Base-by-base conservation (phyloP, 108 stramenopile genomes). In the Tribonema minus region DNA sequence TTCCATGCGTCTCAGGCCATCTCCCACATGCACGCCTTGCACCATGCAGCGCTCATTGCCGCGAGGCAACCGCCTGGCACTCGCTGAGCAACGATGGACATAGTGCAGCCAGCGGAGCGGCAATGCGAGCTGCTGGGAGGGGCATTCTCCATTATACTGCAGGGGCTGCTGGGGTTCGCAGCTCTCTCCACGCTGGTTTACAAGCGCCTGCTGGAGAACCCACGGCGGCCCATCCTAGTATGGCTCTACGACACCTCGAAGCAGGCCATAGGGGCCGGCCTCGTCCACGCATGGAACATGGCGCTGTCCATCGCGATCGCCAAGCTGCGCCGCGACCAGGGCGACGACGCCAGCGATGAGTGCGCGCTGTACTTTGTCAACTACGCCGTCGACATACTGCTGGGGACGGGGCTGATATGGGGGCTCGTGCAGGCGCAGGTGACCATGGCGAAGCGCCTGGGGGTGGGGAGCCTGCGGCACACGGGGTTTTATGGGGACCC, bases 281-380 rank as follows among this genome's bases (percentile, higher is more conserved):
- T 78, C 34, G 37, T 78, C 58, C 76, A 78, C 58, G 59, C 67
- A 27, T 78, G 76, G 67, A 78, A 78, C 33, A 78, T 78, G 25
- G 2, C 67, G 3, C 76, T 78, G 6, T 68, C 67, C 34, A 78
- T 78, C 6, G 7, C 25, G 33, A 15, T 67, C 37, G 29, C 67
- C 20, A 35, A 67, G 33, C 35, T 67, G 46, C 9, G 46, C 9
- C 46, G 46, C 9, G 20, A 54, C 9, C 9, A 15, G 46, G 46
- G 46, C 9, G 46, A 20, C 46, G 46, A 54, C 20, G 20, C 46
- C 20, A 20, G 46, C 35, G 76, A 78, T 35, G 76, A 78, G 30
- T 78, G 76, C 39, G 76, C 76, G 37, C 64, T 78, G 76, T 78
- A 78, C 60, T 78, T 78, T 29, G 58, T 78, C 6, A 78, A 78